Base-by-base conservation (phyloP, 2,329 filamentous ascomycete species). In the Penicillium paneum region DNA sequence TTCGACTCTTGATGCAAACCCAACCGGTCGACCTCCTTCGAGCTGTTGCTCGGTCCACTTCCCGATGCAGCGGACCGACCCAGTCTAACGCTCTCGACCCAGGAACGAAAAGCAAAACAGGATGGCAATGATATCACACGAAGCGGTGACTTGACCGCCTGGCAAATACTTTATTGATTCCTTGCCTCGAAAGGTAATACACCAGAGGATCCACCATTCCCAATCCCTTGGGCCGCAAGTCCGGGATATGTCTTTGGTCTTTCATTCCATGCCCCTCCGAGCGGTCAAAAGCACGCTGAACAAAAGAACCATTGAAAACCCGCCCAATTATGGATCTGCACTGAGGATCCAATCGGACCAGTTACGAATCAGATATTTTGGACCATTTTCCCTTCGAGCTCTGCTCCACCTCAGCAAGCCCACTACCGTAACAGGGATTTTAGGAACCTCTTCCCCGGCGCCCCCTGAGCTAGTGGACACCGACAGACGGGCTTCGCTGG, bases 31-130 rank as follows among this genome's bases (percentile, higher is more conserved):
- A 29, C 24, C 45, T 21, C 40, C 34, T 44, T 50, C 21, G 29
- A 46, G 35, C 43, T 41, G 41, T 40, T 40, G n/a, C 43, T 59
- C 56, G 66, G 66, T 72, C 69, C 69, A 70, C 69, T 70, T 70
- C 56, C 65, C 65, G 62, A 68, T 71, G 69, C 70, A 71, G 69
- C 70, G 70, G 70, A 71, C 70, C 70, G 70, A 66, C 63, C 70
- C 70, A 63, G 64, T 58, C 57, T 59, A 67, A 67, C 66, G 64
- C 63, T 64, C 63, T 64, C 60, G 59, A 65, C 60, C 55, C 57
- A 64, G 52, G 54, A 62, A 59, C 54, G 31, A 41, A 21, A 49
- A 40, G 32, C 21, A 24, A 24, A 34, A 28, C 17, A 26, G 5
- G 15, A 56, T 58, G 53, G 60, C 38, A 49, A 46, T 40, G 26